phyloP scores from a whole-genome alignment of 208 protist species.

The Acanthamoeba pearcei region DNA sequence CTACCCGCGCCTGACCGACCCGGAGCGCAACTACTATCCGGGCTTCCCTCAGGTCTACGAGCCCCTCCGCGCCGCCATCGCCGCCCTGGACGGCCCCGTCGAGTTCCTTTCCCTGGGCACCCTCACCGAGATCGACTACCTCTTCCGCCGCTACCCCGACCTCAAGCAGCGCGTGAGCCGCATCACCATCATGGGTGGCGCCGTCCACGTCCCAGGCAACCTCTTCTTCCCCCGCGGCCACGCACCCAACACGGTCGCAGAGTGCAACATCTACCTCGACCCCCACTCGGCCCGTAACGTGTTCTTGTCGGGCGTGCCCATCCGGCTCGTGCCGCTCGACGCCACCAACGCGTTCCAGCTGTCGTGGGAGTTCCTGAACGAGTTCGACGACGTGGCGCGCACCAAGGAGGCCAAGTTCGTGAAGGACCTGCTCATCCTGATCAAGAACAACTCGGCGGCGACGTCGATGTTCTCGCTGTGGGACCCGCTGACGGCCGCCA shows the following conservation, averaged over 20 bases:
- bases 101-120: neutral
- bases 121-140: neutral
- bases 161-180: neutral
- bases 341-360: neutral
- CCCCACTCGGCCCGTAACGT: neutral
- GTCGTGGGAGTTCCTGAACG: neutral
- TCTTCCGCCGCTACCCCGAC: neutral
- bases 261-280: slow-evolving; percentile 3
- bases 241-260: neutral
- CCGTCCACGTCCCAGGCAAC: neutral
- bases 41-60: neutral
- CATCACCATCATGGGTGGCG: neutral
- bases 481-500: neutral
- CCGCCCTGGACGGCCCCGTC: neutral
- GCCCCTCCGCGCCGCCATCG: too few species aligned
- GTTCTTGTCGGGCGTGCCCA: neutral
- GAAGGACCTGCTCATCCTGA: neutral
- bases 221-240: neutral
- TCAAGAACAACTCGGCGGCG: neutral
- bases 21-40: neutral
- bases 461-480: neutral
- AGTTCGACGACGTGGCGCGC: neutral
- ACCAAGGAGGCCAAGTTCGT: neutral
- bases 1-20: neutral
- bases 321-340: neutral